A percentile compares a stretch with the other conserved stretches of the same genome.
phyloP scores from a whole-genome alignment of 495 filamentous ascomycete genomes.

The Cladorrhinum samala region DNA sequence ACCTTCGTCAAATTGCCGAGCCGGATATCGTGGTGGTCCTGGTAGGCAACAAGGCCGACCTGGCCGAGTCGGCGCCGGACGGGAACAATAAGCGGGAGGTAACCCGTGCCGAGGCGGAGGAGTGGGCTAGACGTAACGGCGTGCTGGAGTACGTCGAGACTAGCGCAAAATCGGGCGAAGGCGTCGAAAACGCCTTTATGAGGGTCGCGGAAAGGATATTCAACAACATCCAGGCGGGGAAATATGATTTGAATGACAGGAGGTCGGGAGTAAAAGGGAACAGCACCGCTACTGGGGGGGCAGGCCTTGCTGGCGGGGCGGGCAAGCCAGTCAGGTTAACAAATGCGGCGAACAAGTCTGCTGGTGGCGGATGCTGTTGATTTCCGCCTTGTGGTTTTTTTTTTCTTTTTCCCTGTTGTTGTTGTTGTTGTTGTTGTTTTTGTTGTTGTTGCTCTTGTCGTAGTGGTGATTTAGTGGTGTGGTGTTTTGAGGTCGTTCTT shows the following conservation, averaged over 20 bases:
- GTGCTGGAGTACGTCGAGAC: slow-evolving; percentile 91
- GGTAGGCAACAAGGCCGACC: slow-evolving; percentile 91
- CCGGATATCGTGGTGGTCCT: slow-evolving; percentile 88
- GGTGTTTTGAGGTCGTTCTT: background rate
- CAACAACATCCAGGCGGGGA: slow-evolving; percentile 87
- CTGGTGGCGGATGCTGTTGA: slow-evolving; percentile 14
- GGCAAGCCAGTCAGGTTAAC: slow-evolving; percentile 41
- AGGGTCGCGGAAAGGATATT: slow-evolving; percentile 91
- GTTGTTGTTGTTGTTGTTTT: background rate
- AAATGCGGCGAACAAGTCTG: slow-evolving; percentile 4
- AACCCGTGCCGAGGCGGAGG: slow-evolving; percentile 68
- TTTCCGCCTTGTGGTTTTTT: background rate
- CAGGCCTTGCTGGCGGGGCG: slow-evolving; percentile 36
- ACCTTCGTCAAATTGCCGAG: slow-evolving; percentile 87
- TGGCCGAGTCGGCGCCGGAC: slow-evolving; percentile 47
- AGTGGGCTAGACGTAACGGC: slow-evolving; percentile 77
- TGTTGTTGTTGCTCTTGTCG: no score
- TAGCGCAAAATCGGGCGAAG: slow-evolving; percentile 87
- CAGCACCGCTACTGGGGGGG: slow-evolving; percentile 22
- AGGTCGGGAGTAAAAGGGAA: slow-evolving; percentile 79
- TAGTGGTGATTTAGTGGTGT: no score
- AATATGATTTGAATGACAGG: slow-evolving; percentile 90
- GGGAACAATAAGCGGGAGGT: slow-evolving; percentile 66
- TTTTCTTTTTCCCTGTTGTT: background rate
- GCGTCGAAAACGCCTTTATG: slow-evolving; percentile 87